Conservation (phyloP, 495 filamentous ascomycete species). For the Penicillium egyptiacum region DNA sequence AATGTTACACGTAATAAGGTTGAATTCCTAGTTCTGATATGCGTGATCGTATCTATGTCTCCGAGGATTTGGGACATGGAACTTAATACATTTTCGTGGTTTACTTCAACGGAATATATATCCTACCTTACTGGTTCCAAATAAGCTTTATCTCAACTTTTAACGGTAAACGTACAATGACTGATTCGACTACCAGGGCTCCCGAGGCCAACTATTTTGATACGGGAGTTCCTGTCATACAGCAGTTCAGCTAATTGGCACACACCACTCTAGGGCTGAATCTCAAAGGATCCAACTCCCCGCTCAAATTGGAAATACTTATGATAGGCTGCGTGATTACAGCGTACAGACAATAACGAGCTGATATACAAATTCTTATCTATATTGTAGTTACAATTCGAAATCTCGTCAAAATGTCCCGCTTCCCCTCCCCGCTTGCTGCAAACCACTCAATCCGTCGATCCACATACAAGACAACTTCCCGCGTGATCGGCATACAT, state of each 20-base stretch:
- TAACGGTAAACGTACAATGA: neutral
- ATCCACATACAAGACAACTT: slow-evolving; percentile 33
- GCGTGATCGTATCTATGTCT: no score
- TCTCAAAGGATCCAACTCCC: neutral
- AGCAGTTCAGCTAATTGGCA: neutral
- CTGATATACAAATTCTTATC: neutral
- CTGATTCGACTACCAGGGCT: neutral
- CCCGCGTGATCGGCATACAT: slow-evolving; percentile 44
- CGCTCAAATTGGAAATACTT: no score
- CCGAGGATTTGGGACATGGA: no score
- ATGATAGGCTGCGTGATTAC: no score
- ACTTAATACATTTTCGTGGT: no score
- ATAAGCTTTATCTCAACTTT: neutral
- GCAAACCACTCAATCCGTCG: slow-evolving; percentile 23
- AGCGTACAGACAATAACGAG: neutral
- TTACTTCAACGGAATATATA: no score
- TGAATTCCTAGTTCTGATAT: no score
- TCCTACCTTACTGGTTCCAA: no score
- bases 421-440: slow-evolving; percentile 13
- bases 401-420: slow-evolving; percentile 8
- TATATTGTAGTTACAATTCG: neutral
- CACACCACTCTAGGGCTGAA: neutral
- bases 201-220: neutral
- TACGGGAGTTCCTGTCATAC: slow-evolving; percentile 5
- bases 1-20: no score